Base-by-base conservation (phyloP, 257 asterid genomes). In the Euphrasia confusa region DNA sequence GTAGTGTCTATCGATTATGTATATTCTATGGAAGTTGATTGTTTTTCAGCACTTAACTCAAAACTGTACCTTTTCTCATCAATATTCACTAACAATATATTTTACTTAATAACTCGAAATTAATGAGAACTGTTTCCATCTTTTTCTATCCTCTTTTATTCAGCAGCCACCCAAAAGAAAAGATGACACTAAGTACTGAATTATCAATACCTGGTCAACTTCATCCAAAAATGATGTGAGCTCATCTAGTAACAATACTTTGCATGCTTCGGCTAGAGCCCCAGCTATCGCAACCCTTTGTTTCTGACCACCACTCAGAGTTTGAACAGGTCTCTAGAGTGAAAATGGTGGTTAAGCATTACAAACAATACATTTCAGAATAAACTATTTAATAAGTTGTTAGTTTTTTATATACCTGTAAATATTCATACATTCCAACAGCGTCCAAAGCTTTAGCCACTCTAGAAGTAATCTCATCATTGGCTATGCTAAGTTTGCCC, bases 201-300 rank as follows among this genome's bases (percentile, higher is more conserved):
- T 42, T 54, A 58, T 49, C 33, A 45, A 3, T 78, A 92, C 99
- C 97, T 92, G 99, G 73, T 92, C 99, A 37, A 66, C 77, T 74
- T 86, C 99, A 77, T 92, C 99, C 81, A 92, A 80, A 81, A 88
- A 92, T 11, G 99, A 89, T 21, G 97, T 92, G 61, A 89, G 95
- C 77, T 92, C 99, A 72, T 92, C 99, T 11, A 92, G 89, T 82
- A 92, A 78, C 83, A 92, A 71, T 24, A 89, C 89, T 77, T 84
- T 70, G 79, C 99, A 89, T 33, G 96, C 85, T 79, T 92, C 99
- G 2, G 99, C 95, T 68, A 92, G 79, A 62, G 99, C 99, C 60
- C 99, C 99, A 54, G 99, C 99, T 40, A 90, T 81, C 35, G 99
- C 97, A 56, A 92, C 99, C 77, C 99, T 83, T 79, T 92, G 99